Base-by-base conservation (phyloP, 768 basidiomycete species). In the Boletales sp. region DNA sequence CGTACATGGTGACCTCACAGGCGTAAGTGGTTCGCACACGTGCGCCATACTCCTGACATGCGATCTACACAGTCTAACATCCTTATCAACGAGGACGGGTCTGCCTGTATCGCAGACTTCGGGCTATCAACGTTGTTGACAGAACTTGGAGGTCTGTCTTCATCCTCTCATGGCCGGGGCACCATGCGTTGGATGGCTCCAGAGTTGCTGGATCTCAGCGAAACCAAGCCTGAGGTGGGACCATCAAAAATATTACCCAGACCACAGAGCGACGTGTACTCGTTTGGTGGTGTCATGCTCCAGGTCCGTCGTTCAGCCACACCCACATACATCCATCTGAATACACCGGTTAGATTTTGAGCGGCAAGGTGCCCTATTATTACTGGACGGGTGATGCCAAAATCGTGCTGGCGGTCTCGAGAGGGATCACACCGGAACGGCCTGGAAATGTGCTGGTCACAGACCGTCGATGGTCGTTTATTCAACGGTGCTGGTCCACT, bases 181-280 rank as follows among this genome's bases (percentile, higher is more conserved):
- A 42, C 53, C 12, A 17, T 54, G 15, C 46, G 51, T 11, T 53
- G 51, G 51, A 36, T 35, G n/a, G 54, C 54, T 1, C 41, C 54
- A 41, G 54, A 55, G 38, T 35, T 52, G 15, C 32, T 48, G 10
- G 40, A 41, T 17, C 32, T 41, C 32, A 18, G 41, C 5, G 25
- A 39, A 5, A 28, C 44, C 2, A 45, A 43, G n/a, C 34, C 31
- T n/a, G 30, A 42, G 17, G 40, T 33, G 35, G 40, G 17, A 18
- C 5, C 40, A 18, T 35, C 14, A 2, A 30, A 34, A 8, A 13
- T 43, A 12, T 19, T 19, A 15, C 51, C 50, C 3, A 53, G 19
- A 11, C 17, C 35, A 14, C 17, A 28, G 18, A 46, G 31, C 15
- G 41, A 55, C 18, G 30, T 53, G 11, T 55, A 53, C 41, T 53